Evolutionary conservation across 768 basidiomycete genomes (phyloP), one percentile per base, ranked within the genome.

Genomic region (Panellus pusillus): DNA sequence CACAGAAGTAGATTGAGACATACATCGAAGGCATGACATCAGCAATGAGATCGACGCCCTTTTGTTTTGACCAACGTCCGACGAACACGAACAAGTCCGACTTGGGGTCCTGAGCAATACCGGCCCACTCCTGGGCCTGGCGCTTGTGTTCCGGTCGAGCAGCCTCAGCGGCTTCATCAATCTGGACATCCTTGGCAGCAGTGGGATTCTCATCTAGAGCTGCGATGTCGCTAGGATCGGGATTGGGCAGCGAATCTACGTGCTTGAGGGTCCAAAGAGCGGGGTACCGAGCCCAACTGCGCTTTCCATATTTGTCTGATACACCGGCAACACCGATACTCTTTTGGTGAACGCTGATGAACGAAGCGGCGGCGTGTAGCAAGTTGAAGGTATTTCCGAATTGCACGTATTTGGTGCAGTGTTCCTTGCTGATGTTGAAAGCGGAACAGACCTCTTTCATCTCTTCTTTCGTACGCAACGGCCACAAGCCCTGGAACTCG

Each of bases 391-490:
- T 97, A 77, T 97, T 97, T 57, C 94, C 94, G 69, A 97, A 97
- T 71, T 97, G 94, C 40, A 97, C 92, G 66, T 97, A 97, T 79
- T 95, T 95, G 47, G 88, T 91, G 76, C 94, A 97, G 65, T 92
- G 80, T 65, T 95, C 93, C 72, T 96, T 96, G 77, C 89, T 89
- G 69, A 97, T 91, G 71, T 96, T 96, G 81, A 97, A 97, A 3
- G 94, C 94, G 3, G 94, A 95, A 68, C 94, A 97, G 43, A 97
- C 94, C 69, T 97, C 94, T 75, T 93, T 95, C 93, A 95, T 94
- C 70, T 97, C 94, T 66, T 95, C 93, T 75, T 96, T 96, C 35
- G 94, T 97, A 42, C 94, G 88, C 20, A 97, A 80, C 6, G 94
- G 91, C 94, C 94, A 96, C 20, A 95, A 80, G 72, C 94, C 94